Conservation (phyloP, 164 flowering plant species). For the Nelumbo lutea region DNA sequence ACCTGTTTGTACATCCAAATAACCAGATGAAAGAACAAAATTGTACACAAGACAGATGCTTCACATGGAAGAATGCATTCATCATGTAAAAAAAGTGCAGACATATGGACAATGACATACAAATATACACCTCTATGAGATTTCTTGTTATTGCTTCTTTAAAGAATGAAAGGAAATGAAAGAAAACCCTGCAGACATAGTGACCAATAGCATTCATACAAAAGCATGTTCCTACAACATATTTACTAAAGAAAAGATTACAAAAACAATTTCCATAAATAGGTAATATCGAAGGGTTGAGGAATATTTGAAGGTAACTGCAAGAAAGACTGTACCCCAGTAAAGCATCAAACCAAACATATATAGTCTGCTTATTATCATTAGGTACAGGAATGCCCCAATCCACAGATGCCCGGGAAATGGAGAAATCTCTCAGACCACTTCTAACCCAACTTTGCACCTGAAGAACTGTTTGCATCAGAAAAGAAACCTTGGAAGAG, state of each 20-base stretch:
- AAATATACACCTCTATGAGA: too few species aligned
- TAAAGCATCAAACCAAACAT: constrained; percentile 98
- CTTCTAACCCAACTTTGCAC: constrained; percentile 88
- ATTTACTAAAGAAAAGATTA: background rate
- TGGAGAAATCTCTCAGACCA: constrained; percentile 90
- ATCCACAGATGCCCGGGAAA: constrained; percentile 87
- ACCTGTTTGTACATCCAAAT: too few species aligned
- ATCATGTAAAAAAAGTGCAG: too few species aligned
- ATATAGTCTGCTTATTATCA: constrained; percentile 81
- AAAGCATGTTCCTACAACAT: background rate
- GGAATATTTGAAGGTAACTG: background rate
- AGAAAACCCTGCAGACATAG: background rate
- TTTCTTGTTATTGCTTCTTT: too few species aligned
- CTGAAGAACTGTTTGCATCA: constrained; percentile 31
- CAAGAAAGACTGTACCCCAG: constrained; percentile 58
- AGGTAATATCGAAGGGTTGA: background rate
- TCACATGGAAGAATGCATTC: too few species aligned
- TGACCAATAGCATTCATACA: background rate
- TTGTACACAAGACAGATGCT: too few species aligned
- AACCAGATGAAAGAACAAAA: too few species aligned
- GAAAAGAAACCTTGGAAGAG: constrained; percentile 1
- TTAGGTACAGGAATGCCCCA: constrained; percentile 97
- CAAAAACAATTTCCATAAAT: background rate
- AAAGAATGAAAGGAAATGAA: too few species aligned
- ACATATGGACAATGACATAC: too few species aligned